Evolutionary conservation across 441 rosid species (phyloP).

Genomic region (Populus hybrid): DNA sequence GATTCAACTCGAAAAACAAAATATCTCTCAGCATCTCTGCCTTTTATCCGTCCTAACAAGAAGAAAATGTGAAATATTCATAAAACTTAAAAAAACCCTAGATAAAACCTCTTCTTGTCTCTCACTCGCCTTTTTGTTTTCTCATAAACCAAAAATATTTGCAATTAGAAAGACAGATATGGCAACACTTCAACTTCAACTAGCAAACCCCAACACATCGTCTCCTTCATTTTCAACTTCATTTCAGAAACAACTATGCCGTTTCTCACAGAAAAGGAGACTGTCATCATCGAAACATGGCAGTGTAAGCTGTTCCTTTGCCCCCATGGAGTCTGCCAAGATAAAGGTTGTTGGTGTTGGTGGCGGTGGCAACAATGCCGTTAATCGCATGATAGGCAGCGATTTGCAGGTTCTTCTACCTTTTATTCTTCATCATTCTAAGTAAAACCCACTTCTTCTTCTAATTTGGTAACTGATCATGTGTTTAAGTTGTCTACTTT

Average conservation of each 20-base stretch:
- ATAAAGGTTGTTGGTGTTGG: conserved; percentile 95
- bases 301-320: conserved; percentile 55
- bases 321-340: conserved; percentile 74
- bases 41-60: not conserved
- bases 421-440: not conserved
- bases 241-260: conserved; percentile 19
- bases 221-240: conserved; percentile 33
- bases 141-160: not conserved
- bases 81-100: conserved; percentile 50
- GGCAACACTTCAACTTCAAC: conserved; percentile 49
- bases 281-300: conserved; percentile 27
- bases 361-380: conserved; percentile 99
- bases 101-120: conserved; percentile 16
- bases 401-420: conserved; percentile 64
- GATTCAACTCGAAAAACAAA: not conserved
- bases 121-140: not conserved
- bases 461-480: not conserved
- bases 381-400: conserved; percentile 94
- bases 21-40: not conserved
- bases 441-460: not conserved
- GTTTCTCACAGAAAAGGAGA: conserved; percentile 16
- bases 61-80: not conserved
- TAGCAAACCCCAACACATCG: conserved; percentile 47
- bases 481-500: not conserved
- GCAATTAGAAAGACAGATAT: conserved; percentile 20